These are phyloP conservation scores for Termitomyces sp. DNA, from an alignment of 1,284 basidiomycete species.

Conservation along the genomic window DNA sequence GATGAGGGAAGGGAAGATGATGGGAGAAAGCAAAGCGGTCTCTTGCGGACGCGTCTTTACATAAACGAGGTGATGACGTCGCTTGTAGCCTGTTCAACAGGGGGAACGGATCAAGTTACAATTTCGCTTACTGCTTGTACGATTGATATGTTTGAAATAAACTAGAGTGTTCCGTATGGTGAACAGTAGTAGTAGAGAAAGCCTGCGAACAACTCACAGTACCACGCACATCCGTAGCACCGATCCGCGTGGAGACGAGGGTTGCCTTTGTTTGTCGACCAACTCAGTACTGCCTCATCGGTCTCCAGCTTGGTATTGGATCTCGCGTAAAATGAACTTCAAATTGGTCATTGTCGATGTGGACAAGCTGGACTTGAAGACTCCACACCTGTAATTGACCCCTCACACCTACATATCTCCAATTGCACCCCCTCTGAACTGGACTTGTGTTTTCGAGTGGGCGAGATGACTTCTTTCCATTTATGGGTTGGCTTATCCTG, in stretches of 20 bases:
- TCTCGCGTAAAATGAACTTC: neutral
- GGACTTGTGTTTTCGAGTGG: no score
- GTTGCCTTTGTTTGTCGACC: slow-evolving; percentile 6
- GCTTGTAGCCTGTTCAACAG: neutral
- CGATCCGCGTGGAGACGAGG: no score
- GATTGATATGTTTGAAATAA: no score
- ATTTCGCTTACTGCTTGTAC: no score
- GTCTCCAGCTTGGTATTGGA: neutral
- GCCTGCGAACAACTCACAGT: no score
- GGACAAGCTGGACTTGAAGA: neutral
- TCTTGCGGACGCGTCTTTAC: slow-evolving; percentile 2
- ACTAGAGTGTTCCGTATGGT: no score
- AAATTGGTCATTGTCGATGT: neutral
- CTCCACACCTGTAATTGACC: neutral
- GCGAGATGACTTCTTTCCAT: neutral
- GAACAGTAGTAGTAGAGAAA: no score
- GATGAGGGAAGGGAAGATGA: neutral
- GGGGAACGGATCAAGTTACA: no score
- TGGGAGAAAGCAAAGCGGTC: neutral
- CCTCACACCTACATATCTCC: neutral
- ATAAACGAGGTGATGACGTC: slow-evolving; percentile 4
- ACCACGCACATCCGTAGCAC: no score
- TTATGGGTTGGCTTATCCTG: neutral
- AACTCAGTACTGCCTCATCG: neutral
- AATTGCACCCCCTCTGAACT: no score